Percentiles rank a stretch among this genome's conserved stretches.
Evolutionary conservation across 2,329 filamentous ascomycete genomes (phyloP).

Genomic region (Akanthomyces lecanii): DNA sequence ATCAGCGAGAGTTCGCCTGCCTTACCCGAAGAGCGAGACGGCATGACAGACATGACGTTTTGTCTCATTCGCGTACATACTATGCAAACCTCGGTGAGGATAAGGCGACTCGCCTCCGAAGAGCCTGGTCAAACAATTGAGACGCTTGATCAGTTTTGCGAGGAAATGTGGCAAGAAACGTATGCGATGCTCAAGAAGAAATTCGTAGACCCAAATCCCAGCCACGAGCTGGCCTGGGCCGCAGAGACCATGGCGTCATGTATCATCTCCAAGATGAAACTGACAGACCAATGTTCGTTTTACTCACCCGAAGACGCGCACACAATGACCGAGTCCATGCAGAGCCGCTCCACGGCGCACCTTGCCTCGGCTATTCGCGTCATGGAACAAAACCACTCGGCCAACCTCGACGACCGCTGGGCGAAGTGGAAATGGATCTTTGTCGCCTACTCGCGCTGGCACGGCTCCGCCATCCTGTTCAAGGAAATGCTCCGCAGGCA

Average conservation of each 20-base stretch:
- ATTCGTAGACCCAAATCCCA: background rate
- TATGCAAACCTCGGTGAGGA: constrained; percentile 1
- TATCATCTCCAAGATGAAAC: constrained; percentile 15
- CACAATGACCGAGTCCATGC: background rate
- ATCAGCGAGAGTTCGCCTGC: constrained; percentile 33
- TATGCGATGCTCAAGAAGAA: background rate
- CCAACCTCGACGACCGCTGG: constrained; percentile 1
- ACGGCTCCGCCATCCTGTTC: constrained; percentile 12
- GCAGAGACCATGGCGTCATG: background rate
- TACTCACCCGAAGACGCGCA: background rate
- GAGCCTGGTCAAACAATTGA: constrained; percentile 1
- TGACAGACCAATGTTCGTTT: constrained; percentile 15
- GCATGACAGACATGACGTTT: constrained; percentile 36
- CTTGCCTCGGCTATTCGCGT: constrained; percentile 1
- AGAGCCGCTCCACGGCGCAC: background rate
- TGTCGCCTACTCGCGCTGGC: constrained; percentile 16
- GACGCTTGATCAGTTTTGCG: constrained; percentile 3
- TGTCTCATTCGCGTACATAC: constrained; percentile 15
- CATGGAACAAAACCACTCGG: constrained; percentile 15
- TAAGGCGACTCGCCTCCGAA: background rate
- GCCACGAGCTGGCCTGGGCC: constrained; percentile 2
- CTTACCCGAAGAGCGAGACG: constrained; percentile 27
- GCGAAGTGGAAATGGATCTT: constrained; percentile 15
- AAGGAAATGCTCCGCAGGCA: constrained; percentile 14
- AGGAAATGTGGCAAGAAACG: constrained; percentile 6